Percentiles rank a stretch among this genome's conserved stretches.
These are phyloP conservation scores for Boletellus sp. DNA, from an alignment of 1,284 basidiomycete genomes.

Conservation along the genomic window DNA sequence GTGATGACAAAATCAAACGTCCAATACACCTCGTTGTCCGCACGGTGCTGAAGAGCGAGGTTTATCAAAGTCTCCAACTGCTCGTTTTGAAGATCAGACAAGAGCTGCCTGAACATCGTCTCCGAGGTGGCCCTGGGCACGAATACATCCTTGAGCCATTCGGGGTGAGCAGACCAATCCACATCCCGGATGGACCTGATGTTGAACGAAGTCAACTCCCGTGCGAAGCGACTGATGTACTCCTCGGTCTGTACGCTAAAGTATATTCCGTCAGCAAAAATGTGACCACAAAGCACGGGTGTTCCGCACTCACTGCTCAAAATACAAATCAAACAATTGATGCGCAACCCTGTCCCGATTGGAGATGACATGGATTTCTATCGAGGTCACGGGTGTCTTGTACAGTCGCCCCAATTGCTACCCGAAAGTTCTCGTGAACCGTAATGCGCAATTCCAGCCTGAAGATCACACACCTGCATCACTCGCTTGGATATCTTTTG, in stretches of 20 bases:
- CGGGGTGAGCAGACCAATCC: constrained; percentile 42
- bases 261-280: neutral
- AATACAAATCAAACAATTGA: constrained; percentile 62
- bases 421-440: neutral
- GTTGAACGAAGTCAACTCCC: constrained; percentile 41
- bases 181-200: constrained; percentile 37
- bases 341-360: constrained; percentile 62
- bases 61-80: constrained; percentile 40
- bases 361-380: constrained; percentile 66
- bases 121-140: constrained; percentile 26
- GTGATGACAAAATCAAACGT: constrained; percentile 42
- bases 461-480: constrained; percentile 39
- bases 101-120: constrained; percentile 29
- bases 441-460: too few species aligned
- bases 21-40: constrained; percentile 52
- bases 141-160: constrained; percentile 25
- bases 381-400: constrained; percentile 44
- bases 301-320: constrained; percentile 51
- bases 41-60: constrained; percentile 44
- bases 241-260: constrained; percentile 56
- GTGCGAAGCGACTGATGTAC: constrained; percentile 47
- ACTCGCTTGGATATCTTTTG: constrained; percentile 56
- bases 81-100: constrained; percentile 31
- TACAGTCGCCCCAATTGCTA: constrained; percentile 60
- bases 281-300: neutral